phyloP scores from a whole-genome alignment of 2,329 filamentous ascomycete genomes.

The Emergomyces orientalis region DNA sequence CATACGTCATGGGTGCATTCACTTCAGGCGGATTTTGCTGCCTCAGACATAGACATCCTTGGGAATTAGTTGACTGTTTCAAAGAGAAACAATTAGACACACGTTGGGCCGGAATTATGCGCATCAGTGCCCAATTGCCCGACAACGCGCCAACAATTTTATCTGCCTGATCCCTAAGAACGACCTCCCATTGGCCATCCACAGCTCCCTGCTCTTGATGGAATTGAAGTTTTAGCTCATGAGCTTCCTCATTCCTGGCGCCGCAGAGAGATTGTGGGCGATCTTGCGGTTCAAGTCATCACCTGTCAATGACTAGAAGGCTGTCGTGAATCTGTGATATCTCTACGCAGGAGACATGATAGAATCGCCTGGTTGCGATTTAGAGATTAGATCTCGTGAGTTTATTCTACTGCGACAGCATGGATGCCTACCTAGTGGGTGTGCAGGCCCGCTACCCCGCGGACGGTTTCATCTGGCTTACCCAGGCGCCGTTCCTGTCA shows the following conservation, averaged over 20 bases:
- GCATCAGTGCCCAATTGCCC: conserved; percentile 7
- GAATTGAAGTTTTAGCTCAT: background rate
- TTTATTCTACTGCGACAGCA: background rate
- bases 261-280: background rate
- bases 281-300: background rate
- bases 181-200: background rate
- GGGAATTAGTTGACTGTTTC: background rate
- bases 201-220: background rate
- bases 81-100: background rate
- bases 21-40: background rate
- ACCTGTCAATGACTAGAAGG: background rate
- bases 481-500: background rate
- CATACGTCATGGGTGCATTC: background rate
- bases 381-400: background rate
- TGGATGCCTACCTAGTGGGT: background rate
- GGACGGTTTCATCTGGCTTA: background rate
- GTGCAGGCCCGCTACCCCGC: background rate
- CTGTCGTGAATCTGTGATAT: background rate
- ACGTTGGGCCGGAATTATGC: conserved; percentile 5
- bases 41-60: background rate
- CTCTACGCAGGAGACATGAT: background rate
- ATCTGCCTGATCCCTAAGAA: background rate
- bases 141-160: background rate
- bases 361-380: background rate
- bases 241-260: background rate